Conservation (phyloP, 2,329 filamentous ascomycete species). For the Penicillium glabrum region DNA sequence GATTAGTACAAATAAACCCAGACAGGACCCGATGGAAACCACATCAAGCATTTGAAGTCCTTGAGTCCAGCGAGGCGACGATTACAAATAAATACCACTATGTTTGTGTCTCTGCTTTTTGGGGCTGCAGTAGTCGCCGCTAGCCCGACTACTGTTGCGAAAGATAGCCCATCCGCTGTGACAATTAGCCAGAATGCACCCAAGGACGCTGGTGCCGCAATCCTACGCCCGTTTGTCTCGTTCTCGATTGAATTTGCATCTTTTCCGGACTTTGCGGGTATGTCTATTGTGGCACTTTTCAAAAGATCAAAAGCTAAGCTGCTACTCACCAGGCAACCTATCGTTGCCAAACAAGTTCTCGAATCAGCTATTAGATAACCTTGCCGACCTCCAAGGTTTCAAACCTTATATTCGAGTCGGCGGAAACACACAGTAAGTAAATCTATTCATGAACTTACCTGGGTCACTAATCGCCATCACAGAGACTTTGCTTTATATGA, state of each 20-base stretch:
- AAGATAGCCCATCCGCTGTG: constrained; percentile 3
- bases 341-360: constrained; percentile 61
- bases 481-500: constrained; percentile 63
- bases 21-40: not conserved
- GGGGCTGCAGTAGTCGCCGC: constrained; percentile 10
- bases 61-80: not conserved
- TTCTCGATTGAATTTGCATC: constrained; percentile 55
- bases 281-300: not conserved
- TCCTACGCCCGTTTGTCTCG: constrained; percentile 46
- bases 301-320: not conserved
- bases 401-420: constrained; percentile 64
- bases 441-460: no score
- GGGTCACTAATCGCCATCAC: not conserved
- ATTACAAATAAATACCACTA: not conserved
- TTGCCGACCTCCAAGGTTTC: constrained; percentile 54
- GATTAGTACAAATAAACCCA: not conserved
- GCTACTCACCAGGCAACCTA: constrained; percentile 46
- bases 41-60: not conserved
- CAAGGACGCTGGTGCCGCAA: constrained; percentile 10
- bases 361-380: constrained; percentile 59
- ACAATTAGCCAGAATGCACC: constrained; percentile 9
- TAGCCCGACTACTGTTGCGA: constrained; percentile 1
- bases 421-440: constrained; percentile 60
- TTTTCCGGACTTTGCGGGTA: constrained; percentile 54
- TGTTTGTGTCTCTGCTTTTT: constrained; percentile 11